phyloP scores from a whole-genome alignment of 2,329 filamentous ascomycete species.

The Pestalotiopsis sp. region DNA sequence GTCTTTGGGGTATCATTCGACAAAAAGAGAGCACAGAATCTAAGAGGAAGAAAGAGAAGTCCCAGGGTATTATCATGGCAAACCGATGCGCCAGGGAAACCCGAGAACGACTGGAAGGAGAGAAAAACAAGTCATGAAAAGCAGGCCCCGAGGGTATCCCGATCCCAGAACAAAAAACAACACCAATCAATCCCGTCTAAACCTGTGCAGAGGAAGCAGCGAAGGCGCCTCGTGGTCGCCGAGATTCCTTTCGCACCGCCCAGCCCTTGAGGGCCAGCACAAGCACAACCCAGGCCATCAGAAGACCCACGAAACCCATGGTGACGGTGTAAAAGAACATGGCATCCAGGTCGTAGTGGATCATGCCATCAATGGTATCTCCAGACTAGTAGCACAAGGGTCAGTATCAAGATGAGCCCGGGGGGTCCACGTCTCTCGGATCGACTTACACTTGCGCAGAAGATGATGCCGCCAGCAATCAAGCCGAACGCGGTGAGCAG shows the following conservation, averaged over 20 bases:
- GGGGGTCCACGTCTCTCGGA: background rate
- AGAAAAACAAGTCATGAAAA: background rate
- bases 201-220: background rate
- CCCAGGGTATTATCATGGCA: background rate
- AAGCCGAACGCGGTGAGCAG: conserved; percentile 86
- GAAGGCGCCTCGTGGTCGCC: conserved; percentile 19
- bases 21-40: conserved; percentile 31
- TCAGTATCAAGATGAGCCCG: conserved; percentile 15
- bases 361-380: conserved; percentile 78
- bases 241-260: conserved; percentile 60
- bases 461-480: conserved; percentile 84
- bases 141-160: background rate
- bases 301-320: conserved; percentile 78
- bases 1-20: conserved; percentile 33
- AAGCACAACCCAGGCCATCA: conserved; percentile 84
- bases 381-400: conserved; percentile 59
- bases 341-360: conserved; percentile 75
- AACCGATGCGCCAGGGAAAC: background rate
- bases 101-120: background rate
- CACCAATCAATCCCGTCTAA: background rate
- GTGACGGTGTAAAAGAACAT: conserved; percentile 94
- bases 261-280: conserved; percentile 86
- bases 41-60: conserved; percentile 12
- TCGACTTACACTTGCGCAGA: conserved; percentile 81
- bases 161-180: background rate